Conservation (phyloP, 2,329 filamentous ascomycete genomes). For the Arthroderma sp. region DNA sequence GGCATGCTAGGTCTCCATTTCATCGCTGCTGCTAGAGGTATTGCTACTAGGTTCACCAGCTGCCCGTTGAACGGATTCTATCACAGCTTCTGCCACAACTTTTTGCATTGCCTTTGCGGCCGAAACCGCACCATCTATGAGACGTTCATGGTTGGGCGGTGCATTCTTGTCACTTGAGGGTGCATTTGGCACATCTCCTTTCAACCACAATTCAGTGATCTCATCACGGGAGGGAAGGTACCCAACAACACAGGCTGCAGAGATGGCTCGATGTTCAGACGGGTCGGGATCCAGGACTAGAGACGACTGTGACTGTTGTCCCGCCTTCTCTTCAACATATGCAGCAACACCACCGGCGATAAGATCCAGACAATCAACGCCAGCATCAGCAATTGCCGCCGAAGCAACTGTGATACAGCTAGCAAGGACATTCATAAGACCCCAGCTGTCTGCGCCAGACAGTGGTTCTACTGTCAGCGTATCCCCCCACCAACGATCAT, state of each 20-base stretch:
- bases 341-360: slow-evolving; percentile 83
- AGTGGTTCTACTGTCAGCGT: slow-evolving; percentile 32
- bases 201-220: slow-evolving; percentile 89
- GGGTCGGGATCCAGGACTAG: slow-evolving; percentile 67
- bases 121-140: slow-evolving; percentile 51
- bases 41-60: slow-evolving; percentile 13
- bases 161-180: slow-evolving; percentile 21
- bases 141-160: slow-evolving; percentile 33
- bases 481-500: slow-evolving; percentile 57
- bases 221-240: slow-evolving; percentile 81
- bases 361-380: slow-evolving; percentile 88
- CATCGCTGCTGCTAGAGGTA: slow-evolving; percentile 11
- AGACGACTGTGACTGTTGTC: slow-evolving; percentile 15
- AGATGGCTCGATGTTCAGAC: slow-evolving; percentile 61
- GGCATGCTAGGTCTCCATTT: slow-evolving; percentile 17
- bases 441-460: slow-evolving; percentile 54
- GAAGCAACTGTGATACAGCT: slow-evolving; percentile 90
- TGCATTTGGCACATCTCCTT: slow-evolving; percentile 46
- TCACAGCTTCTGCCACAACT: slow-evolving; percentile 49
- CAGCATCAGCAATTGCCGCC: slow-evolving; percentile 83
- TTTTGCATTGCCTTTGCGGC: slow-evolving; percentile 46
- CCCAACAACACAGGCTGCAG: slow-evolving; percentile 77
- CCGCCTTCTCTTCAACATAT: slow-evolving; percentile 38
- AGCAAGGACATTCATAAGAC: slow-evolving; percentile 79
- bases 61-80: slow-evolving; percentile 40